phyloP scores from a whole-genome alignment of 305 asterid species.

The Rubia balearica region DNA sequence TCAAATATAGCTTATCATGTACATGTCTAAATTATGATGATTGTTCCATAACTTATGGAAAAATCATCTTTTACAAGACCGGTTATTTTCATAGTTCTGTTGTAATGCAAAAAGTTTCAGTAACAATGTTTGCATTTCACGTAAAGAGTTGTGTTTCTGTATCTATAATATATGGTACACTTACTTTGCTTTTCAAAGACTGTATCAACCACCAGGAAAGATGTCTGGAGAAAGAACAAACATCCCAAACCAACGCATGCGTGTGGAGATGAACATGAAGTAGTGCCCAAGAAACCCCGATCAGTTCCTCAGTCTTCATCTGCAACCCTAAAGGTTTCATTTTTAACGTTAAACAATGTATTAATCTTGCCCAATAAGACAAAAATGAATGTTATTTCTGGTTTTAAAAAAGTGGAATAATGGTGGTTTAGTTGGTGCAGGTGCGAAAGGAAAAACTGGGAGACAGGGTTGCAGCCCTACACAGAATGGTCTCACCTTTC shows the following conservation, averaged over 20 bases:
- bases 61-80: too few relatives aligned
- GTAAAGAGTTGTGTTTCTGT: neutral
- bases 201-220: slow-evolving; percentile 15
- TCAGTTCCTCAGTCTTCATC: slow-evolving; percentile 15
- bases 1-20: neutral
- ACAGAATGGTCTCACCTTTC: slow-evolving; percentile 75
- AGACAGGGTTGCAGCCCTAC: slow-evolving; percentile 74
- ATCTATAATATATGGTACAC: too few relatives aligned
- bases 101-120: too few relatives aligned
- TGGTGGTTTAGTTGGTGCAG: slow-evolving; percentile 25
- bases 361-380: neutral
- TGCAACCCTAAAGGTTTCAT: slow-evolving; percentile 23
- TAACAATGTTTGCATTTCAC: too few relatives aligned
- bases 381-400: neutral
- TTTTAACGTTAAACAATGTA: neutral
- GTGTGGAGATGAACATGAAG: neutral
- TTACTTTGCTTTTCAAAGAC: slow-evolving; percentile 17
- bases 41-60: too few relatives aligned
- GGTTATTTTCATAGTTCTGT: too few relatives aligned
- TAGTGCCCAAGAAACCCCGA: slow-evolving; percentile 25
- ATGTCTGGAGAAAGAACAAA: slow-evolving; percentile 18
- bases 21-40: neutral
- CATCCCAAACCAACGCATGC: slow-evolving; percentile 6
- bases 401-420: neutral
- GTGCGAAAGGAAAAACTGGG: slow-evolving; percentile 68